phyloP scores from a whole-genome alignment of 768 basidiomycete genomes.

The Boletus subparvulus region DNA sequence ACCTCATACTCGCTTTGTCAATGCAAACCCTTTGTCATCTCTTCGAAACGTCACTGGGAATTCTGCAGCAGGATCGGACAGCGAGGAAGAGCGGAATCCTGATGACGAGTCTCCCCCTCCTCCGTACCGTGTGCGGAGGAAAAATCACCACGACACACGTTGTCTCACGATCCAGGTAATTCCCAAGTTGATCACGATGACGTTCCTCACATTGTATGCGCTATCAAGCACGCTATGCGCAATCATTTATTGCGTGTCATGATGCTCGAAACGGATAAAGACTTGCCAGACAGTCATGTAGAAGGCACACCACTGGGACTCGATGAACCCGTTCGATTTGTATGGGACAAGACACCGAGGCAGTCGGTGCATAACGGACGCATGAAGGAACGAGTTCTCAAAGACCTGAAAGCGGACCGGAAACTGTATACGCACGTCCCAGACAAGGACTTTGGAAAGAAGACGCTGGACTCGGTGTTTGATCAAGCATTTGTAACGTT shows the following conservation, averaged over 20 bases:
- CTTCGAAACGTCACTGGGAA: conserved; percentile 27
- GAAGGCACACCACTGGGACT: conserved; percentile 50
- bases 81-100: conserved; percentile 37
- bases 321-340: conserved; percentile 65
- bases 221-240: conserved; percentile 65
- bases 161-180: conserved; percentile 68
- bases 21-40: conserved; percentile 10
- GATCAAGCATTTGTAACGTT: conserved; percentile 72
- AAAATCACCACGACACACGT: conserved; percentile 61
- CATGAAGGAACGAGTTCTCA: conserved; percentile 65
- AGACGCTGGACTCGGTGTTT: conserved; percentile 58
- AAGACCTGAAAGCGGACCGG: conserved; percentile 58
- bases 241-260: conserved; percentile 61
- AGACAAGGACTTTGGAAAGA: conserved; percentile 64
- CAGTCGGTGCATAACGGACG: conserved; percentile 71
- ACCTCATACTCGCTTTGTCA: conserved; percentile 22
- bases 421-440: conserved; percentile 61
- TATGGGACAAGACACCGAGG: conserved; percentile 76
- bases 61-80: conserved; percentile 34
- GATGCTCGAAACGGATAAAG: conserved; percentile 53
- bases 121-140: conserved; percentile 42
- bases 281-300: conserved; percentile 58
- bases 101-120: conserved; percentile 35
- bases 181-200: background rate
- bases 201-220: conserved; percentile 3